A percentile compares a stretch with the other conserved stretches of the same genome.
phyloP scores from a whole-genome alignment of 192 early-diverging fungal genomes.

The Coemansia sp. region DNA sequence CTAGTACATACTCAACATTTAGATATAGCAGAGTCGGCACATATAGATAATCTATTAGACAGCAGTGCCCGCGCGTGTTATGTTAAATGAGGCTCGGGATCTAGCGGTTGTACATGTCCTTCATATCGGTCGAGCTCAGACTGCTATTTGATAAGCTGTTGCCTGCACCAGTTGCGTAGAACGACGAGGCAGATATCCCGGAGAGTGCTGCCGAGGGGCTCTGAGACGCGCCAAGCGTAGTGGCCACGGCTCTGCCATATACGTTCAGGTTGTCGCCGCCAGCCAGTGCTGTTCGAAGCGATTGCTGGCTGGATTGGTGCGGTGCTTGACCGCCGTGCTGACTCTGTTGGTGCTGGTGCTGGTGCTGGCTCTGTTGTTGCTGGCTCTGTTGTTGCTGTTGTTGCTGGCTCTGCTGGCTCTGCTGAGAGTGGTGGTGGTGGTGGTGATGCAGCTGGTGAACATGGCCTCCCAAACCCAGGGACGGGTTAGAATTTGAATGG shows the following conservation, averaged over 20 bases:
- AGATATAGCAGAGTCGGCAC: not conserved
- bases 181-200: slow-evolving; percentile 25
- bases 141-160: slow-evolving; percentile 46
- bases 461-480: slow-evolving; percentile 20
- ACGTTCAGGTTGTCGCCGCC: slow-evolving; percentile 33
- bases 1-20: slow-evolving; percentile 6
- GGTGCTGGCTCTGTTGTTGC: slow-evolving; percentile 16
- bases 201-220: slow-evolving; percentile 16
- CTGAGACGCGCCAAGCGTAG: slow-evolving; percentile 18
- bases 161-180: slow-evolving; percentile 37
- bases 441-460: slow-evolving; percentile 13
- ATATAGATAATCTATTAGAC: not conserved
- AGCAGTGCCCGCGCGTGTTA: not conserved
- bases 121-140: slow-evolving; percentile 45
- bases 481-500: slow-evolving; percentile 42
- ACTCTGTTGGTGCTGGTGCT: slow-evolving; percentile 10
- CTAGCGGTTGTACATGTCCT: slow-evolving; percentile 48
- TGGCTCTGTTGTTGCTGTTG: slow-evolving; percentile 23
- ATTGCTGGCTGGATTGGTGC: slow-evolving; percentile 32
- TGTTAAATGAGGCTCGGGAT: not conserved
- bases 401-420: slow-evolving; percentile 4
- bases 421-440: slow-evolving; percentile 14
- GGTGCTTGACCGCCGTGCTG: slow-evolving; percentile 9
- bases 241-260: slow-evolving; percentile 24
- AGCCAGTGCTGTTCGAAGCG: slow-evolving; percentile 37